phyloP scores from a whole-genome alignment of 1,139 yeast species.

The Yamadazyma trypodendri region DNA sequence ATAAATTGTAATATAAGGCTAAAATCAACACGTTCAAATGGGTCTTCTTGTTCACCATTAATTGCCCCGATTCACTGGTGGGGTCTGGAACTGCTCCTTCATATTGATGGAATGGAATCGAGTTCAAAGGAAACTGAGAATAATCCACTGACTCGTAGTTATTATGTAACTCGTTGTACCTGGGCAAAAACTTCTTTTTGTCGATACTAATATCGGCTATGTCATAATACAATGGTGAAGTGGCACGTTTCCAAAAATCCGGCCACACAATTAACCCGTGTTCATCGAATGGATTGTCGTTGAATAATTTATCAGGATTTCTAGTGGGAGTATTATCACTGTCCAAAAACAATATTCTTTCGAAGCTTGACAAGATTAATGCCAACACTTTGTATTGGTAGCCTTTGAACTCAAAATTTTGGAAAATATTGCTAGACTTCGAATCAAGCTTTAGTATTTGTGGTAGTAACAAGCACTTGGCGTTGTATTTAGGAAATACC shows the following conservation, averaged over 20 bases:
- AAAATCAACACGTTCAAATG: slow-evolving; percentile 66
- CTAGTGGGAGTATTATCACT: slow-evolving; percentile 72
- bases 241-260: slow-evolving; percentile 48
- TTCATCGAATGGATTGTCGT: slow-evolving; percentile 27
- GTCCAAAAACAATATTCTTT: slow-evolving; percentile 71
- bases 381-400: slow-evolving; percentile 81
- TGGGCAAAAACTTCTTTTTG: slow-evolving; percentile 25
- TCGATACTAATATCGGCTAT: slow-evolving; percentile 36
- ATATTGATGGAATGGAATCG: slow-evolving; percentile 64
- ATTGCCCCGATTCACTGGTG: slow-evolving; percentile 80
- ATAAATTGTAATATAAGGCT: slow-evolving; percentile 73
- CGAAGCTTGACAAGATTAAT: slow-evolving; percentile 70
- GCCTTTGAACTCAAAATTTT: slow-evolving; percentile 42
- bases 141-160: slow-evolving; percentile 15
- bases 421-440: slow-evolving; percentile 14
- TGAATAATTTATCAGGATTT: slow-evolving; percentile 46
- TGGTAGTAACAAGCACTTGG: slow-evolving; percentile 50
- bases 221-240: slow-evolving; percentile 40
- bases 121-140: slow-evolving; percentile 12
- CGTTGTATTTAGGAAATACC: slow-evolving; percentile 64
- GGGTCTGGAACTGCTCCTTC: slow-evolving; percentile 77
- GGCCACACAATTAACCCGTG: slow-evolving; percentile 48
- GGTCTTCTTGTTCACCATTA: slow-evolving; percentile 62
- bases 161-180: slow-evolving; percentile 28
- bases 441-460: slow-evolving; percentile 44